A percentile compares a stretch with the other conserved stretches of the same genome.
Conservation (phyloP, 164 flowering plant genomes). For the Paratinospora sagittata region DNA sequence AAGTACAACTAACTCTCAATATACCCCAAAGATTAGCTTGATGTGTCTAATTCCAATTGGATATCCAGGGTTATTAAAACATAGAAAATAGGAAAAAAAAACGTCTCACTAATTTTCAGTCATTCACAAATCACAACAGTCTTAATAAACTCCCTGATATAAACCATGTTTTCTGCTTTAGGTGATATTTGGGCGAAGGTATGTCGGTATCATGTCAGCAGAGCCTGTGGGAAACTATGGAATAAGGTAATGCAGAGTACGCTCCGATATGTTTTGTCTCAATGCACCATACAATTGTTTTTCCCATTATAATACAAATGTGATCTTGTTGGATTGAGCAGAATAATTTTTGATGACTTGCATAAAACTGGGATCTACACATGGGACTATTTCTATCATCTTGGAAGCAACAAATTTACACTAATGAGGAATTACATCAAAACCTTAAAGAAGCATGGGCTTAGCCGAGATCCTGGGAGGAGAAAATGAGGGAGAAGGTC, state of each 20-base stretch:
- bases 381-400: constrained; percentile 83
- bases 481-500: constrained; percentile 25
- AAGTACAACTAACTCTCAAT: no score
- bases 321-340: constrained; percentile 34
- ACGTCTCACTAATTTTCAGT: neutral
- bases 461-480: constrained; percentile 59
- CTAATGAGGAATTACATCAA: constrained; percentile 78
- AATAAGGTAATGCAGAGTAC: constrained; percentile 54
- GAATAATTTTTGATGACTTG: constrained; percentile 84
- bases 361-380: constrained; percentile 94
- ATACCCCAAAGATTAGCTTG: no score
- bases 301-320: constrained; percentile 12
- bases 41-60: no score
- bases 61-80: no score
- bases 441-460: constrained; percentile 62
- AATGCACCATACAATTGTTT: neutral
- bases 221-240: constrained; percentile 97
- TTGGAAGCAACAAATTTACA: constrained; percentile 72
- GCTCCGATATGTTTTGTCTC: neutral
- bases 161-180: constrained; percentile 19
- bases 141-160: neutral
- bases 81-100: no score
- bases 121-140: neutral
- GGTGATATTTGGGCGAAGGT: constrained; percentile 83
- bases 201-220: constrained; percentile 94